These are phyloP conservation scores for Pueraria montana DNA, from an alignment of 306 rosid species.

Conservation along the genomic window DNA sequence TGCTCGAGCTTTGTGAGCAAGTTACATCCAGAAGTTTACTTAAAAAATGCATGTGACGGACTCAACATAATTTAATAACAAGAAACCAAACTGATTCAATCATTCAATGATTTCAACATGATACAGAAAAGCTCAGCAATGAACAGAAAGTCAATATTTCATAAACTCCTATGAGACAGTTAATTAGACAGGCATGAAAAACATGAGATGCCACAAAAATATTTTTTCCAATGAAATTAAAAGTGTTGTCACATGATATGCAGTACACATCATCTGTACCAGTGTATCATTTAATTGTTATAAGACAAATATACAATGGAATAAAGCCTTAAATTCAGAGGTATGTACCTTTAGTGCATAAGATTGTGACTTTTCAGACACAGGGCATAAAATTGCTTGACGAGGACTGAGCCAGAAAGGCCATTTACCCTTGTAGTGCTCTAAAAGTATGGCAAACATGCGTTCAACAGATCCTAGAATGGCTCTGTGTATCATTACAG, in stretches of 20 bases:
- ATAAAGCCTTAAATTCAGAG: constrained; percentile 26
- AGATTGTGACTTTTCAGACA: constrained; percentile 86
- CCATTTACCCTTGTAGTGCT: constrained; percentile 98
- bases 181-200: neutral
- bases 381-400: constrained; percentile 93
- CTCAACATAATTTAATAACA: neutral
- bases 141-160: constrained; percentile 3
- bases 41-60: constrained; percentile 14
- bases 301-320: constrained; percentile 14
- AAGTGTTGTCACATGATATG: constrained; percentile 3
- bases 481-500: constrained; percentile 98
- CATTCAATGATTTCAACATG: constrained; percentile 24
- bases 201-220: no score
- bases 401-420: constrained; percentile 99
- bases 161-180: neutral
- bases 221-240: neutral
- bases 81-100: constrained; percentile 7
- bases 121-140: constrained; percentile 17
- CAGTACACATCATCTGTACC: constrained; percentile 59
- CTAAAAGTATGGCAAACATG: constrained; percentile 93
- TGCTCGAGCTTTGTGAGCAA: constrained; percentile 17
- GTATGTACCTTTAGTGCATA: constrained; percentile 72
- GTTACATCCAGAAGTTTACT: neutral
- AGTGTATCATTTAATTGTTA: constrained; percentile 57
- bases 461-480: constrained; percentile 93